Evolutionary conservation across 805 yeast species (phyloP).

Genomic region (Cyberlindnera subsufficiens): DNA sequence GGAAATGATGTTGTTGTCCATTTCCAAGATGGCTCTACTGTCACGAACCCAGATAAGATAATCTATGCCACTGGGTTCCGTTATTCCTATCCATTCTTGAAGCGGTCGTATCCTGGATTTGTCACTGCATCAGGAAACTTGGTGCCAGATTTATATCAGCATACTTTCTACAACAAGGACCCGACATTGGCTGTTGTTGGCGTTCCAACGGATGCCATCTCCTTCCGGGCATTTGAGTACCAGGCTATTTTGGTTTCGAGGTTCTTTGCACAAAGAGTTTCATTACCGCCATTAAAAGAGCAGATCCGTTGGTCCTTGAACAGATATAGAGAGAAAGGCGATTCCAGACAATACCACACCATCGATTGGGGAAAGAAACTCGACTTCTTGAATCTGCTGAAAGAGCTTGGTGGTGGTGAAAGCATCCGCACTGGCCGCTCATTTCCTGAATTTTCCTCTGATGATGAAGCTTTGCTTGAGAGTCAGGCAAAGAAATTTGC

Average conservation of each 20-base stretch:
- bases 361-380: slow-evolving; percentile 29
- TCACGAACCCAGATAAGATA: slow-evolving; percentile 44
- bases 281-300: slow-evolving; percentile 25
- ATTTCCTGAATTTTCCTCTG: slow-evolving; percentile 17
- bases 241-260: slow-evolving; percentile 33
- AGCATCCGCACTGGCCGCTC: slow-evolving; percentile 16
- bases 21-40: slow-evolving; percentile 38
- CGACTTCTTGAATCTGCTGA: slow-evolving; percentile 21
- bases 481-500: slow-evolving; percentile 6
- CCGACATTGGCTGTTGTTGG: slow-evolving; percentile 31
- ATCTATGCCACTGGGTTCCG: slow-evolving; percentile 72
- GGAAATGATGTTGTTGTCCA: slow-evolving; percentile 25
- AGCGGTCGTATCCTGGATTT: slow-evolving; percentile 24
- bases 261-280: slow-evolving; percentile 25
- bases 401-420: slow-evolving; percentile 24
- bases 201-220: slow-evolving; percentile 31
- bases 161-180: slow-evolving; percentile 28
- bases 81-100: slow-evolving; percentile 51
- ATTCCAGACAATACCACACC: slow-evolving; percentile 27
- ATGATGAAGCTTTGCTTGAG: slow-evolving; percentile 25
- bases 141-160: slow-evolving; percentile 27
- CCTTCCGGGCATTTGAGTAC: slow-evolving; percentile 35
- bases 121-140: slow-evolving; percentile 18
- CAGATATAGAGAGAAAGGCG: slow-evolving; percentile 25
- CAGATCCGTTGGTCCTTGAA: slow-evolving; percentile 27